These are phyloP conservation scores for Grosmannia serpens DNA, from an alignment of 2,329 filamentous ascomycete species.

Conservation along the genomic window DNA sequence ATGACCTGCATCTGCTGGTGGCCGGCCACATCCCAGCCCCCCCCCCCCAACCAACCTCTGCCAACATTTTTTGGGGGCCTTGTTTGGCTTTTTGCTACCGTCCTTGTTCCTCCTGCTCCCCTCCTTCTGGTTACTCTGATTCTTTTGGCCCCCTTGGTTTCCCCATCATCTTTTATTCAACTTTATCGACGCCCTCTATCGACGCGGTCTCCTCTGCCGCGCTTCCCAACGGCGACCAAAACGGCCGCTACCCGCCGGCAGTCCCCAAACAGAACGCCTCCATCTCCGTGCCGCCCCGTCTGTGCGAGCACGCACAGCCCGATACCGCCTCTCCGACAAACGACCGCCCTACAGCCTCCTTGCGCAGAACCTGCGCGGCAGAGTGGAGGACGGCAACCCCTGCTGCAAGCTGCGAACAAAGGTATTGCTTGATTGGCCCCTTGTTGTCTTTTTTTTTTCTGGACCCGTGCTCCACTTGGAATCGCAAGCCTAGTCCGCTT, in stretches of 20 bases:
- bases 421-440: slow-evolving; percentile 1
- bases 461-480: not conserved
- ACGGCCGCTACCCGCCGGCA: not conserved
- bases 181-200: no score
- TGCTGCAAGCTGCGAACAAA: not conserved
- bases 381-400: not conserved
- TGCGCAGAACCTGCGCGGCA: not conserved
- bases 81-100: no score
- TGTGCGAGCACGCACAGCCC: not conserved
- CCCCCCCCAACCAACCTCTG: no score
- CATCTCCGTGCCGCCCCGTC: not conserved
- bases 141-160: no score
- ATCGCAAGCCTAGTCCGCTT: not conserved
- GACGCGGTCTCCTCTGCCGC: not conserved
- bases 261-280: not conserved
- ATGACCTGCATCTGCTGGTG: no score
- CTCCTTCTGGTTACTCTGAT: no score
- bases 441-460: not conserved
- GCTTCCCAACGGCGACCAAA: not conserved
- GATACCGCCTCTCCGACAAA: not conserved
- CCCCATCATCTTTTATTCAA: no score
- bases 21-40: no score
- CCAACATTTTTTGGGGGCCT: no score
- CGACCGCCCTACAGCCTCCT: not conserved
- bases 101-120: no score